phyloP scores from a whole-genome alignment of 768 basidiomycete genomes.

The Suillus hirtellus region DNA sequence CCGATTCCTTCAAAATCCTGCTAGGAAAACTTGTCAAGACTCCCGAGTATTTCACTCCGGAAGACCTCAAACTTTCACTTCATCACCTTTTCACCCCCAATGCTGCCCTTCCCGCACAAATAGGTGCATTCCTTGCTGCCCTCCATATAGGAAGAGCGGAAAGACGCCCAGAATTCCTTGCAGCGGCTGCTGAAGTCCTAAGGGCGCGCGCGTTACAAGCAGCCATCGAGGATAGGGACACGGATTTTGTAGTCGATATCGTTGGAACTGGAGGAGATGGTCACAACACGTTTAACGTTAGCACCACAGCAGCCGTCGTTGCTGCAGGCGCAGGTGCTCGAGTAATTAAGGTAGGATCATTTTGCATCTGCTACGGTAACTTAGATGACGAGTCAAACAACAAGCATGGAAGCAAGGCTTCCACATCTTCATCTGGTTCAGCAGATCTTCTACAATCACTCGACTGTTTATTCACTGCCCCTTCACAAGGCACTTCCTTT shows the following conservation, averaged over 20 bases:
- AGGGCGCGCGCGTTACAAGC: constrained; percentile 67
- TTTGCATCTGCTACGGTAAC: neutral
- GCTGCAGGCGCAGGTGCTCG: constrained; percentile 94
- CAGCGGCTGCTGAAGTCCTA: constrained; percentile 76
- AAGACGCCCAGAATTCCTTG: constrained; percentile 70
- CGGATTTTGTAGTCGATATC: constrained; percentile 66
- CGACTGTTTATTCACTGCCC: constrained; percentile 71
- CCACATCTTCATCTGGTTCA: constrained; percentile 94
- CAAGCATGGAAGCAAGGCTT: constrained; percentile 89
- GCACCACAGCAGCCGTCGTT: constrained; percentile 90
- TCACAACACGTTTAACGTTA: constrained; percentile 95
- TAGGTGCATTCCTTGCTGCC: constrained; percentile 89
- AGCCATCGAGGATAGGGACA: constrained; percentile 53
- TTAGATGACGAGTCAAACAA: neutral
- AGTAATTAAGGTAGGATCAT: constrained; percentile 79
- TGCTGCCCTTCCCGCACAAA: constrained; percentile 66
- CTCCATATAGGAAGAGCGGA: constrained; percentile 81
- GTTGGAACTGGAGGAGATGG: constrained; percentile 76
- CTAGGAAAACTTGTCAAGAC: constrained; percentile 78
- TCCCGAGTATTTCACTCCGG: constrained; percentile 77
- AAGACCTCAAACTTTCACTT: constrained; percentile 73
- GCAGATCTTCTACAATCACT: constrained; percentile 89
- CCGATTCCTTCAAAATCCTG: constrained; percentile 71
- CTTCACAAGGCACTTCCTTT: constrained; percentile 41
- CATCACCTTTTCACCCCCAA: constrained; percentile 72